Evolutionary conservation across 179 eudicot genomes (phyloP), one percentile per base, ranked within the genome.

Genomic region (Silene coronaria): DNA sequence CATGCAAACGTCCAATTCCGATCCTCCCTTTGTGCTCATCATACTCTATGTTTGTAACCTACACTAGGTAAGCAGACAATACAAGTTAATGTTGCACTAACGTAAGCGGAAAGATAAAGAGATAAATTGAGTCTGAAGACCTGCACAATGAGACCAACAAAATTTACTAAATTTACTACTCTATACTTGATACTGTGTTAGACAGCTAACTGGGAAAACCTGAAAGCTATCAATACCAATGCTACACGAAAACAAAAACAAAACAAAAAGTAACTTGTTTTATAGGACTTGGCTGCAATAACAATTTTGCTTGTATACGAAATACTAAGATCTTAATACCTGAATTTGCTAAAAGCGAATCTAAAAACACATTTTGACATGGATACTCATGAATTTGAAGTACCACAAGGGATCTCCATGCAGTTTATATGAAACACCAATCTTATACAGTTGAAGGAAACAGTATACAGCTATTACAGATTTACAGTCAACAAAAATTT

Each of bases 21-120:
- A 95, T 89, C 68, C 94, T 88, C 78, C 99, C 99, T 84, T 92
- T 95, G 76, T 95, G 99, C 78, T 90, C 99, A 45, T 95, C 99
- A 60, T 89, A 90, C 83, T 95, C 99, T 23, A 87, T 92, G 80
- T 84, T 95, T 70, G 97, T 94, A 26, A 84, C 96, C 99, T 95
- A 76, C 67, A 75, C 48, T 65, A 36, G 34, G 57, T 32, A 60
- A 55, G 79, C 32, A 51, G 17, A 26, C 22, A 36, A 23, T 60
- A 51, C 78, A 63, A 78, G 65, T 24, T 19, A 23, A 53, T 30
- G 75, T 34, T 21, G 42, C 53, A 64, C 19, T 64, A 71, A 73
- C 26, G 16, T 22, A 77, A 78, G 53, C 59, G 24, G n/a, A 64
- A 28, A 67, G 48, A 21, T 63, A 42, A 51, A 48, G 13, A 46